Evolutionary conservation across 2,329 filamentous ascomycete species (phyloP).

Genomic region (Fusarium miscanthi): DNA sequence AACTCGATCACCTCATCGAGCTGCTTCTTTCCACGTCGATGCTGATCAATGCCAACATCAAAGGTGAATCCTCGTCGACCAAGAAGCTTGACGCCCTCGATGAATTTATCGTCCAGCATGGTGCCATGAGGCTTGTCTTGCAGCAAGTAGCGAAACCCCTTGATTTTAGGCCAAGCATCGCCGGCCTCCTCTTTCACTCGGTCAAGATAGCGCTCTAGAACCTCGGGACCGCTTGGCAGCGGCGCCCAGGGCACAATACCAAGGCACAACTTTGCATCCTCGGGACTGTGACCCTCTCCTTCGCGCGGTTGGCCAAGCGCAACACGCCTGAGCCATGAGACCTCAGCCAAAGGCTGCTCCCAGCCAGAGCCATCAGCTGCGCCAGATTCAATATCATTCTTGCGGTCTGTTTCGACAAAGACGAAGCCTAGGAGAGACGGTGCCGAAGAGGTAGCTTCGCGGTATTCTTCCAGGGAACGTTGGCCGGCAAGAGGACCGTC

Average conservation of each 20-base stretch:
- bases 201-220: constrained; percentile 73
- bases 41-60: constrained; percentile 86
- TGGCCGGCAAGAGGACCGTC: constrained; percentile 70
- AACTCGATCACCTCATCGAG: constrained; percentile 77
- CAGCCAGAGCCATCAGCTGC: constrained; percentile 67
- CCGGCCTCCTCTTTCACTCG: constrained; percentile 71
- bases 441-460: constrained; percentile 55
- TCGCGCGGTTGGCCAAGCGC: constrained; percentile 67
- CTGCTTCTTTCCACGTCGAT: constrained; percentile 79
- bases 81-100: constrained; percentile 73
- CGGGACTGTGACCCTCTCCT: constrained; percentile 66
- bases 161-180: constrained; percentile 73
- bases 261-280: constrained; percentile 64
- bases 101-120: constrained; percentile 72
- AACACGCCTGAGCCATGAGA: constrained; percentile 75
- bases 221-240: constrained; percentile 70
- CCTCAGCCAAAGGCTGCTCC: constrained; percentile 75
- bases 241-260: constrained; percentile 90
- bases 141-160: constrained; percentile 84
- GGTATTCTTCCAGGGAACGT: constrained; percentile 74
- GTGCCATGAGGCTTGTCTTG: constrained; percentile 78
- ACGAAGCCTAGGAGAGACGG: constrained; percentile 74
- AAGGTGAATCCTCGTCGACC: constrained; percentile 75
- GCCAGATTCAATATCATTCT: constrained; percentile 64
- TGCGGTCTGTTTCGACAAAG: constrained; percentile 85